Base-by-base conservation (phyloP, 2,329 filamentous ascomycete species). In the Neonectria faginata region DNA sequence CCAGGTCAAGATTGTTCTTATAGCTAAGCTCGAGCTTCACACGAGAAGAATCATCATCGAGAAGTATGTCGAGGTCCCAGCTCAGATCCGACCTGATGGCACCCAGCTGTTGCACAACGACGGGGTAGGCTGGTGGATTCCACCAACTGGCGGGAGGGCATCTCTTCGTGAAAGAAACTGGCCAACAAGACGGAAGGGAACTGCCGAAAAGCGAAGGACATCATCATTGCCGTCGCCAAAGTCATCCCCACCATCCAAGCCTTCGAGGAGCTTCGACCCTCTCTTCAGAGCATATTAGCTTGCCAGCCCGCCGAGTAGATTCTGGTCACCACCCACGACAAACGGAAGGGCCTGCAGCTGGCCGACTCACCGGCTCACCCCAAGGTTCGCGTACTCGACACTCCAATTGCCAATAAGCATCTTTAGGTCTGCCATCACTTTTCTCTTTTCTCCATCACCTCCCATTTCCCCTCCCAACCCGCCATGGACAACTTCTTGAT, bases 241-340 rank as follows among this genome's bases (percentile, higher is more conserved):
- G 92, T 98, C 73, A 92, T 97, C 66, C 95, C 95, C 8, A 97
- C 94, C 11, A 94, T 98, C 69, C 93, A 97, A 76, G 90, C 89
- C 67, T 93, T 95, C 65, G 90, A 94, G 73, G 93, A 97, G 75
- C 85, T 98, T 66, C 89, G 90, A 57, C 89, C 91, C 64, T 97
- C 94, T 18, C 86, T 98, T 42, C 85, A 90, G 75, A 93, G 91
- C 74, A 93, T 93, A 69, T 82, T 94, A 54, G 87, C 86, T 22
- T 91, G 91, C 73, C 82, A 88, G 60, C 91, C 92, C 1, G 85
- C 83, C 62, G 89, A 93, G 79, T 80, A 98, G 65, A 91, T 97
- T 56, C 84, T 98, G 60, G 92, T 97, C 65, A 97, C 95, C 9
- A 95, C 96, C 39, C 89, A 91, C 69, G 89, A 91, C 76, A 96